Conservation (phyloP, 345 rosid species). For the Salix exigua region DNA sequence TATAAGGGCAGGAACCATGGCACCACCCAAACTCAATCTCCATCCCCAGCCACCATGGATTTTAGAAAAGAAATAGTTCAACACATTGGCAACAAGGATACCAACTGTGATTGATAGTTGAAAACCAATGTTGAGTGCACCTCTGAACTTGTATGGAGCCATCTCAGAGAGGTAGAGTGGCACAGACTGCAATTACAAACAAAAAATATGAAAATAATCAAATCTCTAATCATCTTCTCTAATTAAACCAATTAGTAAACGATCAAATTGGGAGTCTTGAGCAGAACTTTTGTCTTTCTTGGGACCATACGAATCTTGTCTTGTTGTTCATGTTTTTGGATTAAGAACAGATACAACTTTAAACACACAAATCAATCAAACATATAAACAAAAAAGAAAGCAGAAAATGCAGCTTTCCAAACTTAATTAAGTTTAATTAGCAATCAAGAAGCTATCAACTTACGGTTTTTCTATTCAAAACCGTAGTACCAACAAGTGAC, state of each 20-base stretch:
- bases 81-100: constrained; percentile 69
- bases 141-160: constrained; percentile 97
- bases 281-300: not conserved
- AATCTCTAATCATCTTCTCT: not conserved
- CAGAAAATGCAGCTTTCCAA: not conserved
- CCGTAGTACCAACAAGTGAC: constrained; percentile 15
- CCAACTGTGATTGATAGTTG: constrained; percentile 90
- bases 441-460: not conserved
- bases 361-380: not conserved
- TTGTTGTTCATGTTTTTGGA: constrained; percentile 7
- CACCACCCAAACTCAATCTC: constrained; percentile 92
- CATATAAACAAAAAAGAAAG: not conserved
- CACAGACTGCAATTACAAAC: constrained; percentile 59
- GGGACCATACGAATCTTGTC: constrained; percentile 23
- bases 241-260: not conserved
- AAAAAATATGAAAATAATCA: not conserved
- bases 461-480: constrained; percentile 27
- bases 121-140: constrained; percentile 85
- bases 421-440: not conserved
- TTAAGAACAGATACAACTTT: not conserved
- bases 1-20: constrained; percentile 92
- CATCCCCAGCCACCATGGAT: constrained; percentile 90
- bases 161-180: constrained; percentile 94
- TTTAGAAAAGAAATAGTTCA: constrained; percentile 81
- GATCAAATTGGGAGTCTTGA: not conserved